These are phyloP conservation scores for Fusarium sp. DNA, from an alignment of 2,329 filamentous ascomycete genomes.

Conservation along the genomic window DNA sequence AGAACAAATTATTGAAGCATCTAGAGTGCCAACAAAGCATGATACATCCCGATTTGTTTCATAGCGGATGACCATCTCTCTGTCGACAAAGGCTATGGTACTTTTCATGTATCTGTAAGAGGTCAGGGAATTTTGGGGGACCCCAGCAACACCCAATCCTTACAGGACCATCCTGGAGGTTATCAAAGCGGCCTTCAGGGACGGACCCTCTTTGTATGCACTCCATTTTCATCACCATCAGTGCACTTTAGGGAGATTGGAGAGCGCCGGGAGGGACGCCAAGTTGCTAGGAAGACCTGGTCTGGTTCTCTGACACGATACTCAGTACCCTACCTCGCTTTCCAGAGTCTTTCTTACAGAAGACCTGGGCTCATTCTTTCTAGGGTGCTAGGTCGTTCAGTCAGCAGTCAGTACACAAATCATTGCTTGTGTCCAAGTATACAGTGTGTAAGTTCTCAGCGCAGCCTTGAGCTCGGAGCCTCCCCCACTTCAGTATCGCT, in stretches of 20 bases:
- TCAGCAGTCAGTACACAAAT: slow-evolving; percentile 21
- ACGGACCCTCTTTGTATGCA: slow-evolving; percentile 29
- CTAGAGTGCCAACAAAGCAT: not conserved
- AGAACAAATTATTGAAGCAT: not conserved
- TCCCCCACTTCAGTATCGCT: slow-evolving; percentile 33
- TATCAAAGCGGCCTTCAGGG: slow-evolving; percentile 37
- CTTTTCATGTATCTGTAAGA: slow-evolving; percentile 25
- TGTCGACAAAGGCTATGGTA: not conserved
- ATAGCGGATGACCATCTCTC: not conserved
- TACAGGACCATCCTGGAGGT: slow-evolving; percentile 30
- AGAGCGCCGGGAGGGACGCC: slow-evolving; percentile 12
- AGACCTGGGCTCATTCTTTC: not conserved
- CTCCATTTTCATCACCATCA: slow-evolving; percentile 34
- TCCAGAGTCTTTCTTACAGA: not conserved
- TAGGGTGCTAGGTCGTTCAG: slow-evolving; percentile 6
- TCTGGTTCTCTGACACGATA: slow-evolving; percentile 6
- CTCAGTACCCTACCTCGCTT: not conserved
- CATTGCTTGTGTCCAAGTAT: slow-evolving; percentile 36
- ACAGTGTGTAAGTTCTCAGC: slow-evolving; percentile 46
- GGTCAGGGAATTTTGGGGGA: slow-evolving; percentile 17
- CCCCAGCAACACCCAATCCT: slow-evolving; percentile 17
- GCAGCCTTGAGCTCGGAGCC: slow-evolving; percentile 49
- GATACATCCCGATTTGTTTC: not conserved
- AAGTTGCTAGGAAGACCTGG: slow-evolving; percentile 9
- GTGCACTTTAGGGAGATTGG: slow-evolving; percentile 24